phyloP scores from a whole-genome alignment of 2,329 filamentous ascomycete species.

The Ceratocystiopsis minuta region DNA sequence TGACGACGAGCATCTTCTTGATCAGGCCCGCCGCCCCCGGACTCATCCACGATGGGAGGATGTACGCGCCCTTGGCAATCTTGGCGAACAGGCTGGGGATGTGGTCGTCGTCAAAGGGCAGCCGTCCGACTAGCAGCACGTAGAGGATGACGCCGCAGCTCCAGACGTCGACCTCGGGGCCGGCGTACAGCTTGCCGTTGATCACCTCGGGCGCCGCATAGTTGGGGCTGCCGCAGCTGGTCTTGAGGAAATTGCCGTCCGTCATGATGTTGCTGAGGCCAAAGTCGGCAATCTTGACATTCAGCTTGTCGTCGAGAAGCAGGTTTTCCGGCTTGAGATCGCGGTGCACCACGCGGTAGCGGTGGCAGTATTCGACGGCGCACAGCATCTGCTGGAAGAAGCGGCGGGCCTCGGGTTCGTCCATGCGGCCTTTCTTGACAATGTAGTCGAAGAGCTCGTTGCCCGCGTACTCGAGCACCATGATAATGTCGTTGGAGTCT shows the following conservation, averaged over 20 bases:
- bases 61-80: slow-evolving; percentile 86
- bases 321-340: slow-evolving; percentile 96
- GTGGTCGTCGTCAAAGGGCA: slow-evolving; percentile 97
- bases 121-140: slow-evolving; percentile 59
- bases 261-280: slow-evolving; percentile 99
- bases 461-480: slow-evolving; percentile 96
- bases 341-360: slow-evolving; percentile 96
- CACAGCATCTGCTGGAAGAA: slow-evolving; percentile 99
- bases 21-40: slow-evolving; percentile 67
- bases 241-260: slow-evolving; percentile 96
- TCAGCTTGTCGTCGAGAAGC: slow-evolving; percentile 82
- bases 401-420: slow-evolving; percentile 78
- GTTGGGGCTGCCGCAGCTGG: slow-evolving; percentile 93
- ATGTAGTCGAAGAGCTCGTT: slow-evolving; percentile 97
- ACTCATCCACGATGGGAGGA: slow-evolving; percentile 80
- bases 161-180: slow-evolving; percentile 97
- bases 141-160: slow-evolving; percentile 86
- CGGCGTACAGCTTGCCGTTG: slow-evolving; percentile 90
- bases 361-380: slow-evolving; percentile 95
- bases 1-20: slow-evolving; percentile 85
- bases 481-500: slow-evolving; percentile 84
- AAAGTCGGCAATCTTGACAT: slow-evolving; percentile 98
- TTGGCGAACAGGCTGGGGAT: slow-evolving; percentile 96
- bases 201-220: slow-evolving; percentile 97
- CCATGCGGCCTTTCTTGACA: slow-evolving; percentile 80